phyloP scores from a whole-genome alignment of 495 filamentous ascomycete genomes.

The Penicillium coffeae region DNA sequence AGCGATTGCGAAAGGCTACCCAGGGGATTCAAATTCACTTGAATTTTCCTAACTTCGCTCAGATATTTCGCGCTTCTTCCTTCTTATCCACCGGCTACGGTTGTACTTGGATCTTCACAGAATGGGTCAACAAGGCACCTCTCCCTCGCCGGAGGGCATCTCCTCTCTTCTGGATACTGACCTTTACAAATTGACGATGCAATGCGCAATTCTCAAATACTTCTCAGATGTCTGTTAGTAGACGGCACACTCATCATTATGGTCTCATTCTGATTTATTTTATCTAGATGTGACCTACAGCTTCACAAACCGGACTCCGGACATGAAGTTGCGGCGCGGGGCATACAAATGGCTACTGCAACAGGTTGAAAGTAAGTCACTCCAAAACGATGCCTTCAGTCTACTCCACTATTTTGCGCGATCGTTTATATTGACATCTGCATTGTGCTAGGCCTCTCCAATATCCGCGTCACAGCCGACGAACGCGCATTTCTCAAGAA shows the following conservation, averaged over 20 bases:
- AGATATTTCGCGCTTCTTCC: neutral
- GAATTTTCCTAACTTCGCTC: neutral
- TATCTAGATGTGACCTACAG: conserved; percentile 81
- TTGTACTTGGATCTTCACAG: too few species aligned
- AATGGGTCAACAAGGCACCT: conserved; percentile 31
- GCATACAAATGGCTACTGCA: conserved; percentile 82
- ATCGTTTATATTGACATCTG: too few species aligned
- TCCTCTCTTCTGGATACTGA: conserved; percentile 94
- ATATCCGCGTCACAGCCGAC: conserved; percentile 69
- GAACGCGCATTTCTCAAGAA: conserved; percentile 74
- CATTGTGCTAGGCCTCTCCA: conserved; percentile 66
- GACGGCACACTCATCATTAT: neutral
- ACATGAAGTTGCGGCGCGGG: conserved; percentile 80
- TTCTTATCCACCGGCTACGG: too few species aligned
- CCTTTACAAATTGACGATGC: conserved; percentile 98
- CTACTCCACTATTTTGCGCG: too few species aligned
- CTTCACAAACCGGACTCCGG: conserved; percentile 91
- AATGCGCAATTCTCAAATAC: conserved; percentile 89
- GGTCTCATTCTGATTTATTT: conserved; percentile 14
- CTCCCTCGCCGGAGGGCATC: conserved; percentile 60
- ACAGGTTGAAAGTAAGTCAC: conserved; percentile 69
- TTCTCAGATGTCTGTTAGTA: conserved; percentile 72
- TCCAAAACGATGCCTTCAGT: too few species aligned
- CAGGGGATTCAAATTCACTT: too few species aligned
- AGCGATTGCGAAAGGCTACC: too few species aligned